Evolutionary conservation across 345 rosid species (phyloP).

Genomic region (Atalantia buxifolia): DNA sequence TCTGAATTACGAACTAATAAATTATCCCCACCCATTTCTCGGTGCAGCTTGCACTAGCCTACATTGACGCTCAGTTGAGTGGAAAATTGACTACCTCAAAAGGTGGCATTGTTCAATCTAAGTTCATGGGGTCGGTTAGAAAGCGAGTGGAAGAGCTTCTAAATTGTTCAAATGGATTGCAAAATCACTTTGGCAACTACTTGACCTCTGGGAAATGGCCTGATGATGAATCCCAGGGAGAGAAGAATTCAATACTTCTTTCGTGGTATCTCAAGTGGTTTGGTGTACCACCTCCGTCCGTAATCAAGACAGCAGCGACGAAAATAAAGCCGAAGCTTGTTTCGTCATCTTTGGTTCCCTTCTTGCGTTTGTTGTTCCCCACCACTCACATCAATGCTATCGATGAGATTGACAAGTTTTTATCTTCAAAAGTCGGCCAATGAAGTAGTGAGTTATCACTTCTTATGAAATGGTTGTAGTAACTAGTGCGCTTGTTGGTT

Average conservation of each 20-base stretch:
- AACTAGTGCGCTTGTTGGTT: no score
- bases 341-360: slow-evolving; percentile 43
- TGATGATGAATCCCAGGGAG: slow-evolving; percentile 22
- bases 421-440: slow-evolving; percentile 18
- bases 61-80: slow-evolving; percentile 67
- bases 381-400: slow-evolving; percentile 51
- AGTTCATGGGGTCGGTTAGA: slow-evolving; percentile 59
- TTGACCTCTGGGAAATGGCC: slow-evolving; percentile 67
- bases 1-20: background rate
- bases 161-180: slow-evolving; percentile 34
- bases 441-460: background rate
- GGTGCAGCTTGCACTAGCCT: slow-evolving; percentile 73
- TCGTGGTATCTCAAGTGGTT: slow-evolving; percentile 90
- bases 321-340: slow-evolving; percentile 46
- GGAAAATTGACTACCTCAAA: slow-evolving; percentile 56
- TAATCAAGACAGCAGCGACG: slow-evolving; percentile 38
- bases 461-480: background rate
- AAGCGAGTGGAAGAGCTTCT: slow-evolving; percentile 74
- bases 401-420: slow-evolving; percentile 47
- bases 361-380: slow-evolving; percentile 70
- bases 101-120: slow-evolving; percentile 70
- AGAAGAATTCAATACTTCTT: slow-evolving; percentile 39
- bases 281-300: slow-evolving; percentile 58
- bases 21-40: background rate
- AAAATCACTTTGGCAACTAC: slow-evolving; percentile 41